Conservation (phyloP, 768 basidiomycete genomes). For the Gelatoporia subvermispora region DNA sequence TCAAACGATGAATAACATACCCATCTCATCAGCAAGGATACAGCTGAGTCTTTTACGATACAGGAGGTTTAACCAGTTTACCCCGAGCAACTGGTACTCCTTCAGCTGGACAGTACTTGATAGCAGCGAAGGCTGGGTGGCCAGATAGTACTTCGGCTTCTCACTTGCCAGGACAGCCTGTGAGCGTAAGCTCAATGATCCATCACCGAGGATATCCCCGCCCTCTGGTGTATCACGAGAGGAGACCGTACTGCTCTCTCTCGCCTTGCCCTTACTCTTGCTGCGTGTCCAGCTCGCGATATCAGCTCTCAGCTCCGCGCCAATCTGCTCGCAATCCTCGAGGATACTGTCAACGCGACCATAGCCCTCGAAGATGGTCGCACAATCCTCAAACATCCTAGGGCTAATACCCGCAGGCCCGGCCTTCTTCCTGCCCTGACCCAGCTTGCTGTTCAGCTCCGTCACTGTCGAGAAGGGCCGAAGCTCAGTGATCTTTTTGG, state of each 20-base stretch:
- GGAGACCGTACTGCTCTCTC: constrained; percentile 20
- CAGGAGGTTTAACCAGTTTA: constrained; percentile 93
- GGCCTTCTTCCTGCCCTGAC: constrained; percentile 84
- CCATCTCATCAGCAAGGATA: constrained; percentile 99
- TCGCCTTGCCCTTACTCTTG: constrained; percentile 34
- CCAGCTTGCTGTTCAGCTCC: constrained; percentile 71
- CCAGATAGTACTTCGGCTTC: constrained; percentile 60
- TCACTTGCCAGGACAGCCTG: constrained; percentile 37
- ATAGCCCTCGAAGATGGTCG: constrained; percentile 79
- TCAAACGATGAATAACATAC: constrained; percentile 39
- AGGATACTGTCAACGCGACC: constrained; percentile 85
- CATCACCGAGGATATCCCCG: constrained; percentile 47
- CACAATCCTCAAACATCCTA: constrained; percentile 87
- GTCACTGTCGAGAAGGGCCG: constrained; percentile 78
- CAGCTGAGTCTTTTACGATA: constrained; percentile 80
- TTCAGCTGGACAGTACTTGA: constrained; percentile 73
- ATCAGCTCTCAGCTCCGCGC: constrained; percentile 61
- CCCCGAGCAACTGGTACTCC: constrained; percentile 95
- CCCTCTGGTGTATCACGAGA: constrained; percentile 14
- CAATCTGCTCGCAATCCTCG: constrained; percentile 84
- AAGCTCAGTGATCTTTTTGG: constrained; percentile 66
- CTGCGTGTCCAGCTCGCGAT: constrained; percentile 70
- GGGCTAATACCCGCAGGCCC: constrained; percentile 80
- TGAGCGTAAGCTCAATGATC: constrained; percentile 53
- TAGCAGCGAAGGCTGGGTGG: constrained; percentile 66